Conservation (phyloP, 768 basidiomycete genomes). For the Porphyrellus cyaneotinctus region DNA sequence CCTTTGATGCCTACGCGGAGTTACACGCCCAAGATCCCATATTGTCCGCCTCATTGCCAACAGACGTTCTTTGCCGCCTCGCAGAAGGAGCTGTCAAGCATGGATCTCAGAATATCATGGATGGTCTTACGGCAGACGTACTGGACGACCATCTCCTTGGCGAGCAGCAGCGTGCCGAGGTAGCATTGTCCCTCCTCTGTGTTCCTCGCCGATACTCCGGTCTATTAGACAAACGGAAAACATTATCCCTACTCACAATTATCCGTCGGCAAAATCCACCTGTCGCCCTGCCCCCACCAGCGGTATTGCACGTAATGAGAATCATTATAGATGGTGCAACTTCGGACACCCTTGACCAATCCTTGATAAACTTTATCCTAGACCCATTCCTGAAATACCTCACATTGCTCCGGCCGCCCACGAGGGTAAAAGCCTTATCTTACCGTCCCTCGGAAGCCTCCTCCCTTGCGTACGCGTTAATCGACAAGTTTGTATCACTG, state of each 20-base stretch:
- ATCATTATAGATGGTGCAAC: constrained; percentile 18
- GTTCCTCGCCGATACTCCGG: constrained; percentile 15
- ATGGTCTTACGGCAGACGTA: constrained; percentile 40
- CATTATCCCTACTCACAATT: constrained; percentile 20
- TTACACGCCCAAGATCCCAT: constrained; percentile 26
- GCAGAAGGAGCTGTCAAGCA: constrained; percentile 29
- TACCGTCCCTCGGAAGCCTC: constrained; percentile 38
- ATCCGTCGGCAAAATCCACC: constrained; percentile 14
- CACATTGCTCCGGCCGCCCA: constrained; percentile 21
- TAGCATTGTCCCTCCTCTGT: constrained; percentile 28
- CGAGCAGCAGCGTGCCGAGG: constrained; percentile 17
- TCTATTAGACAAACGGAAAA: constrained; percentile 23
- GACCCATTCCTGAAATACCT: constrained; percentile 32
- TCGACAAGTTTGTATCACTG: constrained; percentile 39
- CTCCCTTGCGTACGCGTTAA: constrained; percentile 39
- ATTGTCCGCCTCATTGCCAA: constrained; percentile 22
- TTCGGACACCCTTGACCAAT: constrained; percentile 15
- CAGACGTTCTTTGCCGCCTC: constrained; percentile 27
- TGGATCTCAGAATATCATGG: constrained; percentile 33
- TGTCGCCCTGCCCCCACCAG: constrained; percentile 10
- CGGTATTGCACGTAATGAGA: constrained; percentile 18
- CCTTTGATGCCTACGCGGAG: constrained; percentile 27
- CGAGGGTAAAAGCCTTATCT: constrained; percentile 28
- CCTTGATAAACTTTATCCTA: constrained; percentile 27
- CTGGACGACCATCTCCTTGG: constrained; percentile 28